Base-by-base conservation (phyloP, 2,329 filamentous ascomycete genomes). In the Neocatenulostroma microsporum region DNA sequence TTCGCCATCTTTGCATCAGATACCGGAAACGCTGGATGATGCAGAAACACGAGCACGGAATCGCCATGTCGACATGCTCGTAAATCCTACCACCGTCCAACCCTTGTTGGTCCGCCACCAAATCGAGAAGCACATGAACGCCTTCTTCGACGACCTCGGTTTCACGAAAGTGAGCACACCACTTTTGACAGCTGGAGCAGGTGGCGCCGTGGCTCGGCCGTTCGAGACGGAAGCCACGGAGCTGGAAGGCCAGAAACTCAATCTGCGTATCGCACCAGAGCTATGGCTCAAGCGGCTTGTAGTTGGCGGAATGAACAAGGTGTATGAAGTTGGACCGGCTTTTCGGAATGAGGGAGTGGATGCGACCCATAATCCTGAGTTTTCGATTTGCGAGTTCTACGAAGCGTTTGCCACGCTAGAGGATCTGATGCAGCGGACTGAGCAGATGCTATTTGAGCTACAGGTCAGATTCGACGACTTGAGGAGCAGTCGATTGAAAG, bases 351-450 rank as follows among this genome's bases (percentile, higher is more conserved):
- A 98, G 66, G 72, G 73, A 1, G 62, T 94, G 23, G 88, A 95
- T 59, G 75, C 74, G 20, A 94, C 86, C 0, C 91, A 98, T 59
- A 98, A 98, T 56, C 89, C 91, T 0, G 91, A 98, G 57, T 98
- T 96, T 63, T 91, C 84, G 29, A 96, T 85, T 42, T 96, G 89
- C 68, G 91, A 98, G 63, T 96, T 94, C 64, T 98, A 98, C 63
- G 80, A 83, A 43, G 81, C 88, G 3, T 93, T 88, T 53, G 78
- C 82, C 42, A 83, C 81, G 46, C 72, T 95, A 0, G 67, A 78
- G 23, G 76, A 84, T 27, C 67, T 96, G 34, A 87, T 94, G 54
- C 57, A 62, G 14, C 76, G 79, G 56, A 96, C 89, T 1, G 83
- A 91, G 58, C 66, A 71, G 11, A 62, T 96, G 31, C 62, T 95